Conservation (phyloP, 2,329 filamentous ascomycete species). For the Penicillium sp. region DNA sequence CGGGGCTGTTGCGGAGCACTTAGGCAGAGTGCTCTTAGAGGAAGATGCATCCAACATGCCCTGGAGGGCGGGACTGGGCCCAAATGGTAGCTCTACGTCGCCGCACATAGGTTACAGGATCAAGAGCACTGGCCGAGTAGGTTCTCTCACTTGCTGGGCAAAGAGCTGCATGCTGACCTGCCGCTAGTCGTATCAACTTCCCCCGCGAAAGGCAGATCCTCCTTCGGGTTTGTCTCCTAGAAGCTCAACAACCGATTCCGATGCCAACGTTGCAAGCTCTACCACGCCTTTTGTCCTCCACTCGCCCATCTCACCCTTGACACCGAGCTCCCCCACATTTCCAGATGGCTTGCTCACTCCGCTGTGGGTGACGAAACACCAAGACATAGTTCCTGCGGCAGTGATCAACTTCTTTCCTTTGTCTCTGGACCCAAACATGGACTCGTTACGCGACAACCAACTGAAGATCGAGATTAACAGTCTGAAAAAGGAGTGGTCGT, state of each 20-base stretch:
- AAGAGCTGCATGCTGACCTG: constrained; percentile 15
- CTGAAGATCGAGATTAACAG: constrained; percentile 83
- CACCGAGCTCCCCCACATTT: constrained; percentile 76
- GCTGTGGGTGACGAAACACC: constrained; percentile 85
- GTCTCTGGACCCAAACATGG: constrained; percentile 67
- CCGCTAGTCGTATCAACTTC: constrained; percentile 53
- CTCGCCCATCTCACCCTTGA: constrained; percentile 87
- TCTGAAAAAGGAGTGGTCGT: constrained; percentile 63
- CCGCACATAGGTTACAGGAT: constrained; percentile 60
- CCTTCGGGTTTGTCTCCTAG: constrained; percentile 52
- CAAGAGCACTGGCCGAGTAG: constrained; percentile 75
- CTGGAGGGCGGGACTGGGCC: constrained; percentile 62
- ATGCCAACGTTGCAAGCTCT: constrained; percentile 33
- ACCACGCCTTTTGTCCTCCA: constrained; percentile 63
- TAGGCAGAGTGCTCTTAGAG: constrained; percentile 65
- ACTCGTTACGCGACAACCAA: constrained; percentile 78
- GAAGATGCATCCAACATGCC: constrained; percentile 64
- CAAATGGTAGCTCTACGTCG: constrained; percentile 47
- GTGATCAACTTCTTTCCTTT: constrained; percentile 80
- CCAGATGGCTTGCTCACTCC: constrained; percentile 84
- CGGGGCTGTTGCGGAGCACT: constrained; percentile 61
- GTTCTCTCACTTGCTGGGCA: constrained; percentile 36
- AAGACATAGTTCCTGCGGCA: constrained; percentile 75
- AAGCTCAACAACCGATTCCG: constrained; percentile 51
- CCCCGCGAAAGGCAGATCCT: constrained; percentile 62